A percentile compares a stretch with the other conserved stretches of the same genome.
Evolutionary conservation across 495 filamentous ascomycete species (phyloP).

Genomic region (Viridothelium virens): DNA sequence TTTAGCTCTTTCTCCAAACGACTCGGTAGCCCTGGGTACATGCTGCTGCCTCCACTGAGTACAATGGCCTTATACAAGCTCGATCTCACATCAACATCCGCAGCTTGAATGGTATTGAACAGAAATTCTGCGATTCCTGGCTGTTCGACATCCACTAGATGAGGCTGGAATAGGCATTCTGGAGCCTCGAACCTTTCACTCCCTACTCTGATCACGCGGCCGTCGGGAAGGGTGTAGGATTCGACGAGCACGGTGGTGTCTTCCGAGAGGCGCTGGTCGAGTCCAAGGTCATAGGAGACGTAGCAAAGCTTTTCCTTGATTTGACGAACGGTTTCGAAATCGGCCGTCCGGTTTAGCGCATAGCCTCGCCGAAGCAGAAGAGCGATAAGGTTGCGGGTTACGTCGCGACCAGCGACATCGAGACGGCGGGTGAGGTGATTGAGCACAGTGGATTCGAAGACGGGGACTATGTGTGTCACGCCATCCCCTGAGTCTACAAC

Average conservation of each 20-base stretch:
- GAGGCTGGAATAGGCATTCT: slow-evolving; percentile 97
- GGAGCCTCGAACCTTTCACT: slow-evolving; percentile 97
- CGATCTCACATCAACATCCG: slow-evolving; percentile 87
- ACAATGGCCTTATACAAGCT: slow-evolving; percentile 97
- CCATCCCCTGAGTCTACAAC: slow-evolving; percentile 98
- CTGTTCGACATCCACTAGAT: slow-evolving; percentile 95
- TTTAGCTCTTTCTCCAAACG: slow-evolving; percentile 97
- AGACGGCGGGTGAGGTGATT: slow-evolving; percentile 91
- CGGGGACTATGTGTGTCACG: slow-evolving; percentile 96
- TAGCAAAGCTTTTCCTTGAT: slow-evolving; percentile 98
- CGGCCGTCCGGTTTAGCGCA: slow-evolving; percentile 93
- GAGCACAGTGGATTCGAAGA: slow-evolving; percentile 93
- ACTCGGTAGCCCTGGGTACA: slow-evolving; percentile 95
- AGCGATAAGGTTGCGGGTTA: slow-evolving; percentile 93
- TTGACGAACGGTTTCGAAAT: slow-evolving; percentile 97
- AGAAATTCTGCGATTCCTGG: slow-evolving; percentile 93
- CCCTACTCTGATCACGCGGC: slow-evolving; percentile 88
- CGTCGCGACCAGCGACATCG: slow-evolving; percentile 93
- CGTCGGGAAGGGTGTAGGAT: slow-evolving; percentile 93
- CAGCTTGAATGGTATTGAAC: slow-evolving; percentile 95
- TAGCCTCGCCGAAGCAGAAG: slow-evolving; percentile 93
- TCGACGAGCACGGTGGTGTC: slow-evolving; percentile 97
- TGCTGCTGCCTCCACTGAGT: slow-evolving; percentile 90
- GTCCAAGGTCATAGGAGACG: slow-evolving; percentile 93
- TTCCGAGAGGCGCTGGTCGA: slow-evolving; percentile 91